phyloP scores from a whole-genome alignment of 371 early-diverging fungal species.

The Mortierella sp. region DNA sequence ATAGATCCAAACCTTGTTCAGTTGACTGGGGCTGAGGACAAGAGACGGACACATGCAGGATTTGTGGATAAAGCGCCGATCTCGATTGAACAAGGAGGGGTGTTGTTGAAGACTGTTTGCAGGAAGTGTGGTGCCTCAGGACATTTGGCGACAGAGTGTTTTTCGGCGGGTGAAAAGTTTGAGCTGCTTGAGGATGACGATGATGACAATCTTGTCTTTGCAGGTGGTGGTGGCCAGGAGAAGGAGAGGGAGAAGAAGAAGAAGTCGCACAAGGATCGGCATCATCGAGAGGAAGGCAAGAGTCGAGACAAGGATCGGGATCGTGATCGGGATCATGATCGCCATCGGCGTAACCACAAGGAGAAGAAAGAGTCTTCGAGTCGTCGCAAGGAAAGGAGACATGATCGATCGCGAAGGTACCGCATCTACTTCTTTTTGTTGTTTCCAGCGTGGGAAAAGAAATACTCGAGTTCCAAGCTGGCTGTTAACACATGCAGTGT shows the following conservation, averaged over 20 bases:
- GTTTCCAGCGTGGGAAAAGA: background rate
- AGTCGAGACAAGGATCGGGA: slow-evolving; percentile 19
- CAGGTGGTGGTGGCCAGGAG: background rate
- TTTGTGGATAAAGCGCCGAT: slow-evolving; percentile 51
- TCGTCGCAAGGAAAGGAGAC: slow-evolving; percentile 28
- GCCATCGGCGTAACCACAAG: slow-evolving; percentile 15
- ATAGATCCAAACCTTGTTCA: slow-evolving; percentile 53
- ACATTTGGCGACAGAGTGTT: slow-evolving; percentile 49
- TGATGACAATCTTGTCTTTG: slow-evolving; percentile 7
- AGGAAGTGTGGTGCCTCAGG: slow-evolving; percentile 54
- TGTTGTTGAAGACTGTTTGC: slow-evolving; percentile 44
- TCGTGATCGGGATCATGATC: background rate
- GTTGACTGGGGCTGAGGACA: slow-evolving; percentile 38
- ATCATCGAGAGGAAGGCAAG: slow-evolving; percentile 14
- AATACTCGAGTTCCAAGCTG: background rate
- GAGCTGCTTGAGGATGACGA: slow-evolving; percentile 43
- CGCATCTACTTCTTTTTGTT: background rate
- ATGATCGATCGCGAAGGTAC: slow-evolving; percentile 42
- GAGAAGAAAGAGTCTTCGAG: slow-evolving; percentile 25
- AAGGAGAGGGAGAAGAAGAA: slow-evolving; percentile 19
- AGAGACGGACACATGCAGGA: slow-evolving; percentile 32
- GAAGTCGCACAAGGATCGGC: slow-evolving; percentile 17
- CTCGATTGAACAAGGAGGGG: slow-evolving; percentile 51
- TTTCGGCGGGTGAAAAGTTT: slow-evolving; percentile 50
- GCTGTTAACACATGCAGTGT: background rate